A percentile compares a stretch with the other conserved stretches of the same genome.
Conservation (phyloP, 176 grass and related monocot species). For the Lolium multiflorum region DNA sequence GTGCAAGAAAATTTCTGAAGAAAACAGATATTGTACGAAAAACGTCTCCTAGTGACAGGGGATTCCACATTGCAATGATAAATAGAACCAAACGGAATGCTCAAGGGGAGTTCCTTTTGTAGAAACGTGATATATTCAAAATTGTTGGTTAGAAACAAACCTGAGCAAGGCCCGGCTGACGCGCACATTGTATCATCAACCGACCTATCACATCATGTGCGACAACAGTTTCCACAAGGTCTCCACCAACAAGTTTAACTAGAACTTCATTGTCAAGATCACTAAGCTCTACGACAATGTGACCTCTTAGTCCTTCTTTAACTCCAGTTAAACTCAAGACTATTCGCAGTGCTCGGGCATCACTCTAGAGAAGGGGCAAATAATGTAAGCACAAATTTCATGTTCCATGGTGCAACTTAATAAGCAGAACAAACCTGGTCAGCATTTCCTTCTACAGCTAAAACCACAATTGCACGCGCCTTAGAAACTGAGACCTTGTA, state of each 20-base stretch:
- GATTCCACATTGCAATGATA: slow-evolving; percentile 1
- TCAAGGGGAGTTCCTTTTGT: not conserved
- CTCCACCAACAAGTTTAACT: slow-evolving; percentile 87
- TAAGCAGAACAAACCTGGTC: slow-evolving; percentile 57
- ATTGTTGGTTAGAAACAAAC: slow-evolving; percentile 46
- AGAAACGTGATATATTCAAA: slow-evolving; percentile 16
- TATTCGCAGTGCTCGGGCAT: slow-evolving; percentile 75
- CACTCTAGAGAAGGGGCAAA: slow-evolving; percentile 56
- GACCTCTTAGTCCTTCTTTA: slow-evolving; percentile 85
- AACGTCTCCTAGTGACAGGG: not conserved
- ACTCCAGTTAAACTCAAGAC: slow-evolving; percentile 83
- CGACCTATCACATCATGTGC: slow-evolving; percentile 86
- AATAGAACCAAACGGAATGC: slow-evolving; percentile 12
- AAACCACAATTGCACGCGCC: slow-evolving; percentile 75
- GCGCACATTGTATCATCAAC: slow-evolving; percentile 85
- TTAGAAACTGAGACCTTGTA: slow-evolving; percentile 81
- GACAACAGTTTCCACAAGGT: slow-evolving; percentile 89
- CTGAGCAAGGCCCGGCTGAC: slow-evolving; percentile 87
- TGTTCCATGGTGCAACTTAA: slow-evolving; percentile 27
- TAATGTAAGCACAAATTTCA: not conserved
- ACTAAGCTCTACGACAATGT: slow-evolving; percentile 84
- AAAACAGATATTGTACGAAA: slow-evolving; percentile 8
- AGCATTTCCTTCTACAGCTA: slow-evolving; percentile 89
- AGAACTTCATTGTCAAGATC: slow-evolving; percentile 87
- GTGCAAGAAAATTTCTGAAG: not conserved